Conservation (phyloP, 139 green algal genomes). For the Chlamydomonas eustigma region DNA sequence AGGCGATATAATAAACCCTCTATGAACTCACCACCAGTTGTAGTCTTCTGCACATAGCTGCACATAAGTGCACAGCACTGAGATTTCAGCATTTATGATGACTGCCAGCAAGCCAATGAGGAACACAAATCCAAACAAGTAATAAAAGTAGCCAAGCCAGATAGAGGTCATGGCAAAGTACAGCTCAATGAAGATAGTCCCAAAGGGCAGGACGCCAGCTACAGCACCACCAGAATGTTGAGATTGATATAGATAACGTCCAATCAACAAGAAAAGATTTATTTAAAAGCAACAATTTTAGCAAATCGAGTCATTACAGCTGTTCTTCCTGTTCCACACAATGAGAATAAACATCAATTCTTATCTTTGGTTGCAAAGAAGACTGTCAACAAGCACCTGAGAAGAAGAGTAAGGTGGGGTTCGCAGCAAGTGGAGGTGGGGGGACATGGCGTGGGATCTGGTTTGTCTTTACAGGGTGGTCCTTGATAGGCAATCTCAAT, state of each 20-base stretch:
- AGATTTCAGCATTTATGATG: slow-evolving; percentile 81
- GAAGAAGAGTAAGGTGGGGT: slow-evolving; percentile 78
- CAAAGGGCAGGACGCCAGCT: slow-evolving; percentile 90
- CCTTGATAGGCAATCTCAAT: slow-evolving; percentile 41
- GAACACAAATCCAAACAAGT: slow-evolving; percentile 89
- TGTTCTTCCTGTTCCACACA: not conserved
- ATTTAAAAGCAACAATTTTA: not conserved
- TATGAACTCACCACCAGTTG: slow-evolving; percentile 76
- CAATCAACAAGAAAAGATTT: not conserved
- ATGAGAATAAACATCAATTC: not conserved
- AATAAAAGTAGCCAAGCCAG: slow-evolving; percentile 95
- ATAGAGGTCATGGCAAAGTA: slow-evolving; percentile 92
- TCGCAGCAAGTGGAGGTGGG: slow-evolving; percentile 62
- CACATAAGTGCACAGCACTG: slow-evolving; percentile 81
- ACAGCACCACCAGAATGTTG: slow-evolving; percentile 10
- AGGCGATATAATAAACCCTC: not conserved
- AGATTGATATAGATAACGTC: not conserved
- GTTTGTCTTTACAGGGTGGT: slow-evolving; percentile 86
- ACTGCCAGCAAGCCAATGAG: slow-evolving; percentile 79
- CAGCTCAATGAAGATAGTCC: slow-evolving; percentile 95
- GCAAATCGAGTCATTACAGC: not conserved
- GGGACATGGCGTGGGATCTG: slow-evolving; percentile 96
- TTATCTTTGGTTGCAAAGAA: too few relatives aligned
- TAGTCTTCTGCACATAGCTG: slow-evolving; percentile 93
- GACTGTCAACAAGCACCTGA: slow-evolving; percentile 26